A percentile compares a stretch with the other conserved stretches of the same genome.
These are phyloP conservation scores for Glebionis coronaria DNA, from an alignment of 129 eudicot genomes.

Conservation along the genomic window DNA sequence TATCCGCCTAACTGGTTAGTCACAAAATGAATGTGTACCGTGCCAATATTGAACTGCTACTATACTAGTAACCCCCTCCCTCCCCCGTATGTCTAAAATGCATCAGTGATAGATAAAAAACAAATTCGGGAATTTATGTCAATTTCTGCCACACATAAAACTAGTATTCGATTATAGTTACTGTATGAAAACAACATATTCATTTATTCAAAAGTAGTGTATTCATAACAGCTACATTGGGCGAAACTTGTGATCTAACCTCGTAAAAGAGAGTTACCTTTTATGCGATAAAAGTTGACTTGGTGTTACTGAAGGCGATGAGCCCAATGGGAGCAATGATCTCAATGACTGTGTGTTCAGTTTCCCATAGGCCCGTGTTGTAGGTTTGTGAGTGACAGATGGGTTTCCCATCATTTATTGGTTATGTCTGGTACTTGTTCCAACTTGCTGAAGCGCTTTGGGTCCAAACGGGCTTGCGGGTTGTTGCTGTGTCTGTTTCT, in stretches of 20 bases:
- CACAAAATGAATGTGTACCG: too few species aligned
- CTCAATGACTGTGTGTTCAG: too few species aligned
- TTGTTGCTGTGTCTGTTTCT: too few species aligned
- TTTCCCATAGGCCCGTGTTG: too few species aligned
- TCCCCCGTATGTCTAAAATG: too few species aligned
- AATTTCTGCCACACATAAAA: neutral
- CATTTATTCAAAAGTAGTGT: neutral
- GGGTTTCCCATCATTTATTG: conserved; percentile 30
- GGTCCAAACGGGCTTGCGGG: conserved; percentile 59
- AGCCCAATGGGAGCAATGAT: conserved; percentile 52
- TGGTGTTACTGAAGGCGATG: conserved; percentile 56
- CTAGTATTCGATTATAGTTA: conserved; percentile 1
- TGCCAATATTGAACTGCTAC: too few species aligned
- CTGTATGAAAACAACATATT: conserved; percentile 2
- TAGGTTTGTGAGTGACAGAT: conserved; percentile 22
- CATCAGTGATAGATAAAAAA: too few species aligned
- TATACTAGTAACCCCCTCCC: too few species aligned
- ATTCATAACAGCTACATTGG: too few species aligned
- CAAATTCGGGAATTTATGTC: too few species aligned
- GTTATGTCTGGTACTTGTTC: conserved; percentile 30
- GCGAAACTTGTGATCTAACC: neutral
- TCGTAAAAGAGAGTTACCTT: conserved; percentile 16
- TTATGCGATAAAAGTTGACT: conserved; percentile 22
- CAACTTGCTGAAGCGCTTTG: conserved; percentile 38
- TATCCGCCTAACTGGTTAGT: too few species aligned